A percentile compares a stretch with the other conserved stretches of the same genome.
Conservation (phyloP, 169 alveolate genomes). For the Cryptosporidium canis region DNA sequence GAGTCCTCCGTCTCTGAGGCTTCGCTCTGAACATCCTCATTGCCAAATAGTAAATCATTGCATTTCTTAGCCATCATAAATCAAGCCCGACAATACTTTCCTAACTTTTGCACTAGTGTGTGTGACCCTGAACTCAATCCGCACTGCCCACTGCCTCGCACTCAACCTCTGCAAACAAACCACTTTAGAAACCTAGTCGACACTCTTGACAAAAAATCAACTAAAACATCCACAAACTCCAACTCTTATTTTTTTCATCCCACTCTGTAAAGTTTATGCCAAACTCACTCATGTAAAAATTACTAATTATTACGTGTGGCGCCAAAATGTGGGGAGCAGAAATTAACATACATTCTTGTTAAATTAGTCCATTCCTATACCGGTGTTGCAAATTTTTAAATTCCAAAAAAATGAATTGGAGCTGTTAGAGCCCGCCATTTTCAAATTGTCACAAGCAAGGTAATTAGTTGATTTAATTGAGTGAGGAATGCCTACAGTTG, state of each 20-base stretch:
- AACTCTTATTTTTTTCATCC: background rate
- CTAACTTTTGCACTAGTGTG: background rate
- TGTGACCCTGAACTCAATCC: too few relatives aligned
- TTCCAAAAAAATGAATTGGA: background rate
- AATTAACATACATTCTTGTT: too few relatives aligned
- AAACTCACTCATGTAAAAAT: background rate
- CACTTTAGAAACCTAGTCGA: too few relatives aligned
- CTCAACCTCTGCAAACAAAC: too few relatives aligned
- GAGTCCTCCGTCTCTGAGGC: conserved; percentile 29
- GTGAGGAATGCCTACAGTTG: too few relatives aligned
- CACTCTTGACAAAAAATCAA: too few relatives aligned
- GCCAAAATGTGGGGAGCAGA: conserved; percentile 1
- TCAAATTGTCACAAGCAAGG: too few relatives aligned
- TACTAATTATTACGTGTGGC: conserved; percentile 11
- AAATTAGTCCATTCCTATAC: background rate
- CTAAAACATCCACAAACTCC: background rate
- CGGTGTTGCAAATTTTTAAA: background rate
- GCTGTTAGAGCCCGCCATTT: too few relatives aligned
- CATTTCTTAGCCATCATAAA: background rate
- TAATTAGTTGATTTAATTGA: too few relatives aligned
- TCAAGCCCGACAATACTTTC: background rate
- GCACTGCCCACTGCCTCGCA: too few relatives aligned
- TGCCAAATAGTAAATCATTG: background rate
- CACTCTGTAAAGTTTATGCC: background rate
- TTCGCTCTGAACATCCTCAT: background rate